Evolutionary conservation across 2,329 filamentous ascomycete genomes (phyloP).

Genomic region (Tolypocladium ovalisporum): DNA sequence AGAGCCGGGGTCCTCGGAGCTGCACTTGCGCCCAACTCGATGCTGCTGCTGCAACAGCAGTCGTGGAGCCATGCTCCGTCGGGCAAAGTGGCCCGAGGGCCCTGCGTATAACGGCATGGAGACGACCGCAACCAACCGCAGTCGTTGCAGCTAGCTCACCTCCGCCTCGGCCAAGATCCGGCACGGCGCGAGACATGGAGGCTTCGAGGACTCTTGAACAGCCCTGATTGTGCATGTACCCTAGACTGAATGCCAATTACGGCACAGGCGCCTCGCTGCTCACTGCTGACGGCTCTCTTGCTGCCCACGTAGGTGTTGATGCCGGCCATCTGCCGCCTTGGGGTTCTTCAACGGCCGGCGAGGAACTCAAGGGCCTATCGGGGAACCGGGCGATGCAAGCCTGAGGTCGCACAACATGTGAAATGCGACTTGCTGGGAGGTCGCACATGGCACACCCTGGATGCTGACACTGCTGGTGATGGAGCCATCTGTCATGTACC

Average conservation of each 20-base stretch:
- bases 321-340: neutral
- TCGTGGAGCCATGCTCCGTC: neutral
- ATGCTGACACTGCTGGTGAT: neutral
- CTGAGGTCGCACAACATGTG: slow-evolving; percentile 1
- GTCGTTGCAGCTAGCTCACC: neutral
- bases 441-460: neutral
- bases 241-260: neutral
- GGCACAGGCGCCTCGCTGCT: neutral
- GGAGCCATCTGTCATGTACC: neutral
- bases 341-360: neutral
- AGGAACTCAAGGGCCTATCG: neutral
- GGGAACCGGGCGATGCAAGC: neutral
- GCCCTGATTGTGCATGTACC: neutral
- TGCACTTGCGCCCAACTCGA: neutral
- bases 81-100: neutral
- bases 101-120: neutral
- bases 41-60: neutral
- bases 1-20: neutral
- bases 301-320: neutral
- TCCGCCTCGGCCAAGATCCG: neutral
- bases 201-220: neutral
- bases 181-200: neutral
- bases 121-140: neutral
- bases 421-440: neutral
- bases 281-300: neutral